Conservation (phyloP, 192 early-diverging fungal genomes). For the Diversispora epigaea region DNA sequence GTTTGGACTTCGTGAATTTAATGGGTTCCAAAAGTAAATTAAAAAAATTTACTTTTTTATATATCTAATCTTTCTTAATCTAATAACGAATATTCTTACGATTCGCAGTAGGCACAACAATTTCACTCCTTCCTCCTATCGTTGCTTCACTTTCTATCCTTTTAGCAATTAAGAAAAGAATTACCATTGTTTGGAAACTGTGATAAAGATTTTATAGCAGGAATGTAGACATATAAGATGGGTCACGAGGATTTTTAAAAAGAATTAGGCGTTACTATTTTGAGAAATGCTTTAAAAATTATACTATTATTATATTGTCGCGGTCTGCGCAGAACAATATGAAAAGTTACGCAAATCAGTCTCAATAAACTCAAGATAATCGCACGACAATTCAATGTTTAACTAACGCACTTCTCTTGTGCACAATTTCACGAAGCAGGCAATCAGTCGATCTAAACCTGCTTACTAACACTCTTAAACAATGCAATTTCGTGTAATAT, state of each 20-base stretch:
- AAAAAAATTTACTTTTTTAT: not conserved
- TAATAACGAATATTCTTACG: slow-evolving; percentile 27
- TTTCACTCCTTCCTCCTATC: slow-evolving; percentile 17
- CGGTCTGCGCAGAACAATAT: too few species aligned
- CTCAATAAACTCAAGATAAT: too few species aligned
- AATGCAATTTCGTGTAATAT: too few species aligned
- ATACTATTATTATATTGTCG: too few species aligned
- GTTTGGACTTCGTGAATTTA: slow-evolving; percentile 28
- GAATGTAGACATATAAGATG: not conserved
- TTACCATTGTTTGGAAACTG: slow-evolving; percentile 19
- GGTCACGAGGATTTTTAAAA: slow-evolving; percentile 13
- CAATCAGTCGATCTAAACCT: too few species aligned
- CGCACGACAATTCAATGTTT: too few species aligned
- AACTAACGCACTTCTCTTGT: too few species aligned
- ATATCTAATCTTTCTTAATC: too few species aligned
- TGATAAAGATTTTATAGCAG: slow-evolving; percentile 13
- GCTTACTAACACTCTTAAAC: too few species aligned
- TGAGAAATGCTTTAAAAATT: too few species aligned
- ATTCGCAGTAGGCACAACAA: slow-evolving; percentile 15
- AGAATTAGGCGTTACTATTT: not conserved
- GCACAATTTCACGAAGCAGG: too few species aligned
- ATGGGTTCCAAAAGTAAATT: slow-evolving; percentile 31
- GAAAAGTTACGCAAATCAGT: too few species aligned
- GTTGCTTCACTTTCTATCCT: slow-evolving; percentile 14
- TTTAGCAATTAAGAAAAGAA: slow-evolving; percentile 12